phyloP scores from a whole-genome alignment of 768 basidiomycete species.

The Termitomyces sp. region DNA sequence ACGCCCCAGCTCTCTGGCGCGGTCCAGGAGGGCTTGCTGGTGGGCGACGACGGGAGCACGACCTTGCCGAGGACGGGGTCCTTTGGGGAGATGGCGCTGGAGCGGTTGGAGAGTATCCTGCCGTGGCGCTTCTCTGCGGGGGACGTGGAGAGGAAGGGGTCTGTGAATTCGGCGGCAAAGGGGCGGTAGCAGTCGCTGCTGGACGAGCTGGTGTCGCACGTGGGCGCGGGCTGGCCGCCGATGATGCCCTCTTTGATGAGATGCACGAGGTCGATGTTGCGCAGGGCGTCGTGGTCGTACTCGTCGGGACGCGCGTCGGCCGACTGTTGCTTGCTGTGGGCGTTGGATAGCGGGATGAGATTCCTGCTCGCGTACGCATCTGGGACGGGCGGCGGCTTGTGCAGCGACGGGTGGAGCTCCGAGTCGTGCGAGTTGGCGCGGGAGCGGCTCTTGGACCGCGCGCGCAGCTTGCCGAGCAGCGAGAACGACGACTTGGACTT shows the following conservation, averaged over 20 bases:
- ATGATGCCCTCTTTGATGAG: constrained; percentile 63
- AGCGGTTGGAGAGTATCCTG: constrained; percentile 13
- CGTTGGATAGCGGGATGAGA: constrained; percentile 3
- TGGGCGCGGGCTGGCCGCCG: constrained; percentile 24
- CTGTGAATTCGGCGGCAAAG: constrained; percentile 29
- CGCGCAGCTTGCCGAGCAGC: constrained; percentile 36
- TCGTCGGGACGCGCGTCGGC: constrained; percentile 19
- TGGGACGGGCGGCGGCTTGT: constrained; percentile 26
- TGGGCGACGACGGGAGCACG: constrained; percentile 7
- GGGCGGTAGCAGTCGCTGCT: constrained; percentile 24
- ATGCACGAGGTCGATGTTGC: background rate
- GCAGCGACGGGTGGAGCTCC: constrained; percentile 30
- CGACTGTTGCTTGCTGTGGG: constrained; percentile 23
- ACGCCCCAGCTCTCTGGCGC: constrained; percentile 80
- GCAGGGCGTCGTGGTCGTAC: background rate
- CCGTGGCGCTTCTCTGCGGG: constrained; percentile 21
- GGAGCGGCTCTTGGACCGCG: constrained; percentile 32
- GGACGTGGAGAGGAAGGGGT: constrained; percentile 33
- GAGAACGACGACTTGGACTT: constrained; percentile 41
- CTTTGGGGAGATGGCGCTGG: constrained; percentile 50
- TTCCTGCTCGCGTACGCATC: constrained; percentile 12
- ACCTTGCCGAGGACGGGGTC: constrained; percentile 6
- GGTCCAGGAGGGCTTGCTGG: constrained; percentile 38
- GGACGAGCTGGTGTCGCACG: constrained; percentile 29
- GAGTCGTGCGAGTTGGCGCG: constrained; percentile 26